These are phyloP conservation scores for Knufia petricola DNA, from an alignment of 2,329 filamentous ascomycete genomes.

Conservation along the genomic window DNA sequence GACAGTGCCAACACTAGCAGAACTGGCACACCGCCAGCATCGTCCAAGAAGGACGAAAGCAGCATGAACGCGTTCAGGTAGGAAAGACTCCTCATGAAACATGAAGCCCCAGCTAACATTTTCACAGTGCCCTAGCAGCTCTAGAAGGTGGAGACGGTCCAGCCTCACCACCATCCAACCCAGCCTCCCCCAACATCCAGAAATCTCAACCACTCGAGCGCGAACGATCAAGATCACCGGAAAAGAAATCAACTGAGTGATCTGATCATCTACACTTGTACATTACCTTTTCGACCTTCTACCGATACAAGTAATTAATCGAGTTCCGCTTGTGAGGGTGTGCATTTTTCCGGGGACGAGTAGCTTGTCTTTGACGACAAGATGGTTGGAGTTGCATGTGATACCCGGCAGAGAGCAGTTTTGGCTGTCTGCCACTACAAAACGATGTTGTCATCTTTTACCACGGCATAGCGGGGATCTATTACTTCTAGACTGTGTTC, in stretches of 20 bases:
- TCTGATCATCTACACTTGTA: constrained; percentile 17
- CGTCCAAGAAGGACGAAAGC: constrained; percentile 49
- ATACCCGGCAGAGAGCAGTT: constrained; percentile 4
- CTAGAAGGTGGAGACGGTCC: constrained; percentile 38
- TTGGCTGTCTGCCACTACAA: not conserved
- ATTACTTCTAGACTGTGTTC: constrained; percentile 8
- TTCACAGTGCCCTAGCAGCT: constrained; percentile 36
- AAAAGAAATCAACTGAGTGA: constrained; percentile 25
- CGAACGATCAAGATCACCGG: constrained; percentile 35
- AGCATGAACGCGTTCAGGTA: constrained; percentile 93
- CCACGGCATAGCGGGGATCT: constrained; percentile 7
- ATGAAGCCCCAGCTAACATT: constrained; percentile 14
- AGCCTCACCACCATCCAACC: constrained; percentile 40
- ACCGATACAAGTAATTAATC: constrained; percentile 9
- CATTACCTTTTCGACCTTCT: constrained; percentile 12
- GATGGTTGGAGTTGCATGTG: constrained; percentile 9
- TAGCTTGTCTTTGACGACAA: not conserved
- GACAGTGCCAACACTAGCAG: constrained; percentile 83
- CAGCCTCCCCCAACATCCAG: constrained; percentile 37
- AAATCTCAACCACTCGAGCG: constrained; percentile 39
- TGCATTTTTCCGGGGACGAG: not conserved
- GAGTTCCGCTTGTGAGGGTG: constrained; percentile 7
- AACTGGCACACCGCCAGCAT: constrained; percentile 71
- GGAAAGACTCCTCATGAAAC: constrained; percentile 30
- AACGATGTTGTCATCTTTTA: constrained; percentile 3